These are phyloP conservation scores for Blastocystis sp. DNA, from an alignment of 352 stramenopile species.

Conservation along the genomic window DNA sequence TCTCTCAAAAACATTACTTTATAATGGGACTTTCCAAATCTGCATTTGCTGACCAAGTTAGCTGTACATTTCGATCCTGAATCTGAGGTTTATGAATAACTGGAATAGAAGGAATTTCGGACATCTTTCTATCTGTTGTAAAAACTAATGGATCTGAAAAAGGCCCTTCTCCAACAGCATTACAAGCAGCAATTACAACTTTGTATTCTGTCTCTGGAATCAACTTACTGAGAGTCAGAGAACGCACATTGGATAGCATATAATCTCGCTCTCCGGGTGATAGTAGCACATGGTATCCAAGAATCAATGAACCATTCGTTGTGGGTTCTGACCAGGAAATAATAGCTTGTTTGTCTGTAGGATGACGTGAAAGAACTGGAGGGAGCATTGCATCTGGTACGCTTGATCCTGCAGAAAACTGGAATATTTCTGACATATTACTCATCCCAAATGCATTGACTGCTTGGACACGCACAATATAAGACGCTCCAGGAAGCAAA, in stretches of 20 bases:
- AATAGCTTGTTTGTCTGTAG: neutral
- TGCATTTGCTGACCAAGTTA: neutral
- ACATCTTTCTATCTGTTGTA: neutral
- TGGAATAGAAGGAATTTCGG: neutral
- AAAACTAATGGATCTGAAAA: neutral
- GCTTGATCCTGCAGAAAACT: neutral
- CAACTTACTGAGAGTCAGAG: slow-evolving; percentile 17
- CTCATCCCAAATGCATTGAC: neutral
- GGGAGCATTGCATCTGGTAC: neutral
- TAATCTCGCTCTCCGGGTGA: neutral
- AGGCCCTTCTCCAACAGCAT: neutral
- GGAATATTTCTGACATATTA: neutral
- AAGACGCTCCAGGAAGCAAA: neutral
- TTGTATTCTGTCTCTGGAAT: neutral
- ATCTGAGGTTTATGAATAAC: neutral
- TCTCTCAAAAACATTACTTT: neutral
- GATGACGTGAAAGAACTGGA: slow-evolving; percentile 2
- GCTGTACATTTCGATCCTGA: neutral
- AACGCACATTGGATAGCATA: neutral
- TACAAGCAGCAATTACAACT: neutral
- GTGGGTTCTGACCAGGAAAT: slow-evolving; percentile 42
- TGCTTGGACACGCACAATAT: neutral
- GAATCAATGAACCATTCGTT: slow-evolving; percentile 20
- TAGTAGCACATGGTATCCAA: neutral
- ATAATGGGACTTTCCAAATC: neutral